Conservation (phyloP, 129 eudicot genomes). For the Logfia minima region DNA sequence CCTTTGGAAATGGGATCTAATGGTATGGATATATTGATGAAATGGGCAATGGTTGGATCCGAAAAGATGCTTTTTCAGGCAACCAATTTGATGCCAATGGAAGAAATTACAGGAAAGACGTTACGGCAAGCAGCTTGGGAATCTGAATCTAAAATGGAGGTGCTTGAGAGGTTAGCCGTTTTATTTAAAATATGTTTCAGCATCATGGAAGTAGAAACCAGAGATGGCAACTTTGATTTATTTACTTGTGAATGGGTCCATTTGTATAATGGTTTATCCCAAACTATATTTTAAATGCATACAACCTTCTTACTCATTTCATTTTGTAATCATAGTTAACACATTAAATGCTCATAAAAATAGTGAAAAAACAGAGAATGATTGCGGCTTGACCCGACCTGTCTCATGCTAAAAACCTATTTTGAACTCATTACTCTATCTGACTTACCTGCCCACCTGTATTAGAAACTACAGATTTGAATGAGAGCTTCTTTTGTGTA, state of each 20-base stretch:
- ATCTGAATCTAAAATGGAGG: conserved; percentile 32
- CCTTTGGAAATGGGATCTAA: conserved; percentile 57
- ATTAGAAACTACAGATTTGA: background rate
- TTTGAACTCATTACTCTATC: background rate
- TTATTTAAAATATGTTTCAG: background rate
- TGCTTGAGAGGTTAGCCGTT: conserved; percentile 44
- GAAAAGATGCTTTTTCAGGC: conserved; percentile 48
- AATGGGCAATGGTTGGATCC: conserved; percentile 55
- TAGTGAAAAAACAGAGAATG: background rate
- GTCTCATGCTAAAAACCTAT: background rate
- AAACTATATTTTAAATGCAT: too few relatives aligned
- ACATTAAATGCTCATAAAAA: background rate
- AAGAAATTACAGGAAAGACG: conserved; percentile 63
- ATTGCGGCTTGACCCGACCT: background rate
- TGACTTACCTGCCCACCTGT: background rate
- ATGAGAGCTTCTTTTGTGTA: background rate
- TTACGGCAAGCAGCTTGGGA: conserved; percentile 46
- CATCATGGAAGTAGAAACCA: conserved; percentile 4
- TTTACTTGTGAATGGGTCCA: background rate
- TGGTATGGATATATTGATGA: conserved; percentile 46
- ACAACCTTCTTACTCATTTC: background rate
- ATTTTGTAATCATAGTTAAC: background rate
- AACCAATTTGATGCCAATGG: conserved; percentile 58
- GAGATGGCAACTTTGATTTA: background rate
- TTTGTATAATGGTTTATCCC: conserved; percentile 5